These are phyloP conservation scores for Sugiyamaella xylanicola DNA, from an alignment of 1,139 yeast species.

Conservation along the genomic window DNA sequence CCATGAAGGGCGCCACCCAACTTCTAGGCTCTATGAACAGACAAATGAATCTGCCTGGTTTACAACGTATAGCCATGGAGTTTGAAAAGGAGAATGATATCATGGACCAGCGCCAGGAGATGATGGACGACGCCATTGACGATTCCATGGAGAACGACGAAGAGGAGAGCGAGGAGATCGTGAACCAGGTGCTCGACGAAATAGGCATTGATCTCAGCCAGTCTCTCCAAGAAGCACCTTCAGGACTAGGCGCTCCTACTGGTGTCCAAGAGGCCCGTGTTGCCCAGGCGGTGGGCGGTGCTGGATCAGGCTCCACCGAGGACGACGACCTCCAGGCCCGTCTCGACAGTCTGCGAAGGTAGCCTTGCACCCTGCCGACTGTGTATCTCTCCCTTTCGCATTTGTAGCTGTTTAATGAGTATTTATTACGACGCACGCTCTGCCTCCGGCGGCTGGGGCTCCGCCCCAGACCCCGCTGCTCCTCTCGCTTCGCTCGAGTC, in stretches of 20 bases:
- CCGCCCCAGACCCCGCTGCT: background rate
- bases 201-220: slow-evolving; percentile 87
- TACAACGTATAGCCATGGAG: slow-evolving; percentile 89
- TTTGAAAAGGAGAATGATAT: slow-evolving; percentile 91
- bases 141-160: slow-evolving; percentile 89
- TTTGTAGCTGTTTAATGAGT: background rate
- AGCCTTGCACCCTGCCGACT: slow-evolving; percentile 20
- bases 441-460: slow-evolving; percentile 5
- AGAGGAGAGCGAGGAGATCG: slow-evolving; percentile 88
- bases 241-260: slow-evolving; percentile 45
- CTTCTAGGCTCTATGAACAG: slow-evolving; percentile 83
- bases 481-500: background rate
- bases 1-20: slow-evolving; percentile 93
- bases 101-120: slow-evolving; percentile 98
- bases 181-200: slow-evolving; percentile 89
- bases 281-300: slow-evolving; percentile 53
- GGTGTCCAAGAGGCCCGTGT: slow-evolving; percentile 46
- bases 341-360: slow-evolving; percentile 75
- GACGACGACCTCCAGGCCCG: slow-evolving; percentile 92
- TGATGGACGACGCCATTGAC: slow-evolving; percentile 97
- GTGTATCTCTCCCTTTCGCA: background rate
- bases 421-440: background rate
- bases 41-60: slow-evolving; percentile 86
- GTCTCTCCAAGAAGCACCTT: slow-evolving; percentile 67
- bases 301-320: slow-evolving; percentile 46